Conservation (phyloP, 2,329 filamentous ascomycete genomes). For the Fusarium domesticum region DNA sequence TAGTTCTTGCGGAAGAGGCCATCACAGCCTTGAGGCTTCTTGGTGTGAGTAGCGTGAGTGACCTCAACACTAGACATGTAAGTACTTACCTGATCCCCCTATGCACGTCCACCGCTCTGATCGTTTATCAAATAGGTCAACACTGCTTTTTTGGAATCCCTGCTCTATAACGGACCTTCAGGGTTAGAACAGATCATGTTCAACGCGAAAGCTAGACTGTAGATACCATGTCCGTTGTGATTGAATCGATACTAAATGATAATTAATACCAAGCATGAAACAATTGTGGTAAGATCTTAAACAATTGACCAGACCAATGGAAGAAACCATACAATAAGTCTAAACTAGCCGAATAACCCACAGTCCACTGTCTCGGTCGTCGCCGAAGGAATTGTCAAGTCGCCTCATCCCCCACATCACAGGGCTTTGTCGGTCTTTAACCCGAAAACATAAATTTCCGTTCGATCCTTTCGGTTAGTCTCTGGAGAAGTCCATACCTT, state of each 20-base stretch:
- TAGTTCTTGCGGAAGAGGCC: slow-evolving; percentile 12
- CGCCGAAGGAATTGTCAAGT: not conserved
- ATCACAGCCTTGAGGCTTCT: slow-evolving; percentile 11
- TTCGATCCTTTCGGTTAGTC: slow-evolving; percentile 5
- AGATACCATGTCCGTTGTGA: too few species aligned
- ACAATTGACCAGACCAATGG: too few species aligned
- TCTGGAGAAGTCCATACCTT: not conserved
- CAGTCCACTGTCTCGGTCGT: not conserved
- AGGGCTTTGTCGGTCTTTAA: not conserved
- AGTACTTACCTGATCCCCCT: too few species aligned
- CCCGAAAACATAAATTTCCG: slow-evolving; percentile 7
- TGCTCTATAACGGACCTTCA: slow-evolving; percentile 2
- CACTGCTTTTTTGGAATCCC: not conserved
- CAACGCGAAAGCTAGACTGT: not conserved
- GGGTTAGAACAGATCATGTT: not conserved
- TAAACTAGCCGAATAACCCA: too few species aligned
- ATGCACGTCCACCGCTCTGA: too few species aligned
- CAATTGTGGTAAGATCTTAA: too few species aligned
- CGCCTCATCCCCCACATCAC: not conserved
- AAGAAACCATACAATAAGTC: too few species aligned
- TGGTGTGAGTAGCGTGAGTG: slow-evolving; percentile 4
- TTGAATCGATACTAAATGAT: too few species aligned
- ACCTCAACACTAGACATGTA: slow-evolving; percentile 8
- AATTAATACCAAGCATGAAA: not conserved
- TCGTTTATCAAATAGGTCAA: slow-evolving; percentile 2